Percentiles rank a stretch among this genome's conserved stretches.
These are phyloP conservation scores for Boletus sp. DNA, from an alignment of 768 basidiomycete genomes.

Conservation along the genomic window DNA sequence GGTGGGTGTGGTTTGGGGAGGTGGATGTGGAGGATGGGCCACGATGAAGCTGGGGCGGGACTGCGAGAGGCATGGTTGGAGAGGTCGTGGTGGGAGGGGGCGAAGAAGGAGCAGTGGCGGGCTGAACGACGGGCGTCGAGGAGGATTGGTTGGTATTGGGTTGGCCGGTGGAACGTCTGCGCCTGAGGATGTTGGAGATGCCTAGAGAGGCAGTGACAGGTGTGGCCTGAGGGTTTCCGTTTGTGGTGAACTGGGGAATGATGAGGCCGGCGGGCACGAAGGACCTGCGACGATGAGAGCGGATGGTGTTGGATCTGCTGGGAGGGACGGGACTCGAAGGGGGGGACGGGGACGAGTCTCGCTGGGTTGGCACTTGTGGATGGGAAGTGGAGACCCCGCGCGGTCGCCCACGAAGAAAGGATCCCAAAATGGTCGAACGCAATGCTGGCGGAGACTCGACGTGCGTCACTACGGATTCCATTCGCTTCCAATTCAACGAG, in stretches of 20 bases:
- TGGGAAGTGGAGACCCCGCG: constrained; percentile 66
- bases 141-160: constrained; percentile 32
- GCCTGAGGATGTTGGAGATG: constrained; percentile 62
- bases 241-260: constrained; percentile 35
- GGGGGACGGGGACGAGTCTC: constrained; percentile 42
- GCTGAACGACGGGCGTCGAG: background rate
- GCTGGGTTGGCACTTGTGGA: constrained; percentile 16
- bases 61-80: constrained; percentile 19
- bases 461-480: constrained; percentile 15
- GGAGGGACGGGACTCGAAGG: constrained; percentile 39
- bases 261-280: constrained; percentile 37
- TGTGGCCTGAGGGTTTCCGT: constrained; percentile 23
- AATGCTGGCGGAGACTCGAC: constrained; percentile 34
- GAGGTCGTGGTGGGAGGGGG: constrained; percentile 16
- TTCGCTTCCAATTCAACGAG: background rate
- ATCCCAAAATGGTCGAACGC: constrained; percentile 64
- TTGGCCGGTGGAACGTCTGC: constrained; percentile 62
- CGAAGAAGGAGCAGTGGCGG: constrained; percentile 5
- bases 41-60: constrained; percentile 20
- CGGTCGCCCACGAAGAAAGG: constrained; percentile 67
- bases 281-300: constrained; percentile 37
- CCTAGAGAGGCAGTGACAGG: constrained; percentile 34
- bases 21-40: constrained; percentile 17
- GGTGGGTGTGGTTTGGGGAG: constrained; percentile 43
- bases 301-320: constrained; percentile 7